These are phyloP conservation scores for Pittosporum tobira DNA, from an alignment of 129 eudicot genomes.

Conservation along the genomic window DNA sequence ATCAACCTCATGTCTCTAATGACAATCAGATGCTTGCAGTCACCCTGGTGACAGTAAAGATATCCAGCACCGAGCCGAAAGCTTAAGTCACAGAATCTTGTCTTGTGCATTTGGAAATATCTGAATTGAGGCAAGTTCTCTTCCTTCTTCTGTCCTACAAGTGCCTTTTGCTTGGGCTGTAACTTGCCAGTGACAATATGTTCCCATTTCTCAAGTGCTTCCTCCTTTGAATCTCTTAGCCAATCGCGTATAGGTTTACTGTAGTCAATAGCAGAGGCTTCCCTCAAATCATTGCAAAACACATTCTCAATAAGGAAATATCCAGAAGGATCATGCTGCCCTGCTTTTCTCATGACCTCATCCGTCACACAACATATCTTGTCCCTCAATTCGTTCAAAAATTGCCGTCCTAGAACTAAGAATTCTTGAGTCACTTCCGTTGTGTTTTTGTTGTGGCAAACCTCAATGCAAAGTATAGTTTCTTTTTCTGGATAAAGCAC, in stretches of 20 bases:
- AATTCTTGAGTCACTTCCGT: slow-evolving; percentile 67
- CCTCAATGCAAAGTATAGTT: slow-evolving; percentile 60
- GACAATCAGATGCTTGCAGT: slow-evolving; percentile 71
- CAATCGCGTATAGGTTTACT: slow-evolving; percentile 74
- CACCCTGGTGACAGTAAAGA: slow-evolving; percentile 92
- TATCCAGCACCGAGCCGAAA: slow-evolving; percentile 92
- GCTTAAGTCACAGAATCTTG: slow-evolving; percentile 56
- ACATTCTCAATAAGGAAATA: slow-evolving; percentile 83
- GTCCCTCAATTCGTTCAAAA: slow-evolving; percentile 61
- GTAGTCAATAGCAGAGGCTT: slow-evolving; percentile 47
- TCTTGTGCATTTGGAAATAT: slow-evolving; percentile 44
- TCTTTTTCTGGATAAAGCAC: slow-evolving; percentile 56
- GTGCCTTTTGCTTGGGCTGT: slow-evolving; percentile 48
- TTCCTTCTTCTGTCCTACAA: slow-evolving; percentile 31
- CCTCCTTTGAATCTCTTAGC: slow-evolving; percentile 55
- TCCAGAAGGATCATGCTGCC: slow-evolving; percentile 65
- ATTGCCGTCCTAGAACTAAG: slow-evolving; percentile 78
- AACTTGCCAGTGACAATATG: slow-evolving; percentile 54
- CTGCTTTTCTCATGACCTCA: slow-evolving; percentile 52
- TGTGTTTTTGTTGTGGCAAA: slow-evolving; percentile 38
- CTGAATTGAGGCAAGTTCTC: slow-evolving; percentile 48
- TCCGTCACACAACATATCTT: slow-evolving; percentile 75
- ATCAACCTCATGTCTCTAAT: slow-evolving; percentile 83
- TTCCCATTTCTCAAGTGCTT: slow-evolving; percentile 82
- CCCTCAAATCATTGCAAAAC: slow-evolving; percentile 73